Evolutionary conservation across 1,139 yeast species (phyloP).

Genomic region (Hyphopichia pseudoburtonii): DNA sequence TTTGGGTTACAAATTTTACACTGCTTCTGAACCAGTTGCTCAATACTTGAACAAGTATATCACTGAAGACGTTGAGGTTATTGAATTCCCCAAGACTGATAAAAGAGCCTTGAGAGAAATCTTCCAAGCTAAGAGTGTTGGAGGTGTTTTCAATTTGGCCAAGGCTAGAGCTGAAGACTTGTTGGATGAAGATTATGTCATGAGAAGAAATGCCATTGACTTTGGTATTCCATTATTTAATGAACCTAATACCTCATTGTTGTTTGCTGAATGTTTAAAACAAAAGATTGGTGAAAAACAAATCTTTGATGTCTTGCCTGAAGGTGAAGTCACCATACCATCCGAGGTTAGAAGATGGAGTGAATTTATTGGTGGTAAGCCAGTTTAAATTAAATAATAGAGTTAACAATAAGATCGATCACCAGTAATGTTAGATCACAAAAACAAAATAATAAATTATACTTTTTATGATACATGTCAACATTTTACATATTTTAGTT

Average conservation of each 20-base stretch:
- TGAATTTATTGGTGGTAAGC: slow-evolving; percentile 91
- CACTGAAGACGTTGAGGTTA: slow-evolving; percentile 55
- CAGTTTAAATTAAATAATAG: slow-evolving; percentile 46
- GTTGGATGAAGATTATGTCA: slow-evolving; percentile 87
- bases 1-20: slow-evolving; percentile 79
- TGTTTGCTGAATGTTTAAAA: slow-evolving; percentile 83
- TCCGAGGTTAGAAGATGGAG: slow-evolving; percentile 92
- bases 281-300: slow-evolving; percentile 64
- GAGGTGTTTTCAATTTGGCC: slow-evolving; percentile 90
- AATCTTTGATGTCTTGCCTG: slow-evolving; percentile 39
- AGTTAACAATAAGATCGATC: neutral
- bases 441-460: neutral
- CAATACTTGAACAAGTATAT: slow-evolving; percentile 58
- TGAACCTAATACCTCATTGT: slow-evolving; percentile 88
- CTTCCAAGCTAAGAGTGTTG: slow-evolving; percentile 80
- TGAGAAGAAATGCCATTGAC: slow-evolving; percentile 99
- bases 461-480: neutral
- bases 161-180: slow-evolving; percentile 81
- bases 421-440: neutral
- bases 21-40: slow-evolving; percentile 72
- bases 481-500: too few species aligned
- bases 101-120: slow-evolving; percentile 91
- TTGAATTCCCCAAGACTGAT: slow-evolving; percentile 89
- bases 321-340: slow-evolving; percentile 61
- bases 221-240: slow-evolving; percentile 95